Percentiles rank a stretch among this genome's conserved stretches.
These are phyloP conservation scores for Sporothrix euskadiensis DNA, from an alignment of 2,329 filamentous ascomycete species.

Conservation along the genomic window DNA sequence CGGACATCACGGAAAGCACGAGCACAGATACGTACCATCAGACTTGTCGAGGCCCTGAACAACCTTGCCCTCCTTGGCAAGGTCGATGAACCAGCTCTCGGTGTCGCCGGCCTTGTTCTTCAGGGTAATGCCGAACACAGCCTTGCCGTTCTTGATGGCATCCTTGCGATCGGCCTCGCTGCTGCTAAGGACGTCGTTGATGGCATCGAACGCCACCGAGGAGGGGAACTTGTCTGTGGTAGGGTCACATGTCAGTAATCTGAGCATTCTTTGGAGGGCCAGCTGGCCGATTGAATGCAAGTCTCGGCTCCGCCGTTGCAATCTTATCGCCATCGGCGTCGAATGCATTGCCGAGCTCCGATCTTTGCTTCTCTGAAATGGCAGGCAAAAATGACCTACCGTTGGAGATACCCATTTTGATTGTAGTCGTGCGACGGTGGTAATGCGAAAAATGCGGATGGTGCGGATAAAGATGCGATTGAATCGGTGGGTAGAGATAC, in stretches of 20 bases:
- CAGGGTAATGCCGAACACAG: conserved; percentile 85
- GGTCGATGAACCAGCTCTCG: conserved; percentile 90
- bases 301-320: background rate
- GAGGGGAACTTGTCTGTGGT: conserved; percentile 76
- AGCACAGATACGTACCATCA: conserved; percentile 61
- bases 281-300: background rate
- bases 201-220: conserved; percentile 87
- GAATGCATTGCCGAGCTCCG: background rate
- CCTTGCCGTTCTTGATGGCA: conserved; percentile 84
- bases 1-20: background rate
- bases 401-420: conserved; percentile 27
- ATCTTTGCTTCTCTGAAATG: background rate
- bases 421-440: conserved; percentile 12
- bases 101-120: conserved; percentile 83
- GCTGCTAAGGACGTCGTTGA: conserved; percentile 69
- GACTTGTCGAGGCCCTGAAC: conserved; percentile 78
- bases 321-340: background rate
- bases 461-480: background rate
- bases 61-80: conserved; percentile 85
- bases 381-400: conserved; percentile 12
- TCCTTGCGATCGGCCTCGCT: conserved; percentile 73
- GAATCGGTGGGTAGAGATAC: background rate
- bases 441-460: background rate
- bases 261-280: background rate
- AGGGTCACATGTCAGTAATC: background rate